Conservation (phyloP, 306 rosid genomes). For the Rosa multiflora region DNA sequence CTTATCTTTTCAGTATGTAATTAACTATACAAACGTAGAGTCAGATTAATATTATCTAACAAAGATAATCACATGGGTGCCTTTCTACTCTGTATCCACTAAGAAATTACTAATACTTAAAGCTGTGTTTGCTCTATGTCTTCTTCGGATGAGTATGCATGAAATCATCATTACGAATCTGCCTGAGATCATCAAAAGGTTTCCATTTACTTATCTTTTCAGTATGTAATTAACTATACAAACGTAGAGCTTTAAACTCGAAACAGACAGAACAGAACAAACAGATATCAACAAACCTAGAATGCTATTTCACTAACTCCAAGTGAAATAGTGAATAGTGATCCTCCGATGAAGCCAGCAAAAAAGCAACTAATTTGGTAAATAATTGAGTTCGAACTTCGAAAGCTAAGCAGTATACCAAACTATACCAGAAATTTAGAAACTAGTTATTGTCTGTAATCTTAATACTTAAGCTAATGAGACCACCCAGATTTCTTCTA, state of each 20-base stretch:
- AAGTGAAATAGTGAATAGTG: neutral
- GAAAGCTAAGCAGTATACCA: neutral
- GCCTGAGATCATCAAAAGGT: neutral
- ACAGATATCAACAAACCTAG: neutral
- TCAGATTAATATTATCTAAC: too few species aligned
- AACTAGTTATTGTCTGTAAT: neutral
- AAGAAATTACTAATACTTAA: neutral
- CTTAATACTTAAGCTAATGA: neutral
- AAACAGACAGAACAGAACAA: neutral
- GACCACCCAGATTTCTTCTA: neutral
- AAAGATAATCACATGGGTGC: neutral
- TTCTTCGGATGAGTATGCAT: neutral
- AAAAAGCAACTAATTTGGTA: neutral
- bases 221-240: too few species aligned
- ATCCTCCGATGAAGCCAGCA: neutral
- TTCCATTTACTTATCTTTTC: neutral
- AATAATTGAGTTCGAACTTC: neutral
- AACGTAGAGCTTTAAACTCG: too few species aligned
- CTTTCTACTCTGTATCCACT: neutral
- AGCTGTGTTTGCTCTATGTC: neutral
- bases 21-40: too few species aligned
- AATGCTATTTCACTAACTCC: neutral
- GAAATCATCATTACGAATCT: neutral
- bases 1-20: too few species aligned
- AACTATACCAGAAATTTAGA: neutral